Base-by-base conservation (phyloP, 2,329 filamentous ascomycete genomes). In the Teratosphaeria viscida region DNA sequence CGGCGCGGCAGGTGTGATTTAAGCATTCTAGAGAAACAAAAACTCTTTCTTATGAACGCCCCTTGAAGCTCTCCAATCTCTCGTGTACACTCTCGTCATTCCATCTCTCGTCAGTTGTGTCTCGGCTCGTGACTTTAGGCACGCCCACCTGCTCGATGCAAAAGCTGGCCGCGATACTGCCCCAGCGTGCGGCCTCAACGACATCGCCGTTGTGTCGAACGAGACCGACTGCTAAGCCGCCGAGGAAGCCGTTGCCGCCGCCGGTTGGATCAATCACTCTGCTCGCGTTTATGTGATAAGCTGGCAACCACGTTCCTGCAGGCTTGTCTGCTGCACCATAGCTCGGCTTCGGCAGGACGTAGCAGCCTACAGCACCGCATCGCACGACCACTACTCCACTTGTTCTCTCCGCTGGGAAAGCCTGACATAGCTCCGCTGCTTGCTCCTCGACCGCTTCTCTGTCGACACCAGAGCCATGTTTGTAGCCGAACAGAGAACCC, bases 101-200 rank as follows among this genome's bases (percentile, higher is more conserved):
- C 79, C 79, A 82, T 34, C 63, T 70, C 67, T 81, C 79, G 26
- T 56, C 54, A 53, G 12, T 16, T 68, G 69, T 19, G 54, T 55
- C 5, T 67, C 55, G 23, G 35, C 6, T 35, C 53, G 64, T 57
- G 67, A 91, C 69, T 0, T 72, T 72, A 0, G 92, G 92, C 72
- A 95, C 83, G 0, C 94, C 92, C 57, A 95, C 85, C 73, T 99
- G 94, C 75, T 99, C 92, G 67, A 99, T 95, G 16, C 90, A 90
- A 73, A 96, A 94, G 68, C 91, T 92, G 7, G 94, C 92, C 2
- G 90, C 87, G 5, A 97, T 81, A 54, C 84, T 87, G 4, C 86
- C 94, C 84, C 87, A 92, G 0, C 83, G 79, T 5, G 88, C 85
- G 5, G 90, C 91, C 67, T 90, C 85, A 61, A 86, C 83, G 49